A percentile compares a stretch with the other conserved stretches of the same genome.
These are phyloP conservation scores for Musa schizocarpa DNA, from an alignment of 176 grass and related monocot genomes.

Conservation along the genomic window DNA sequence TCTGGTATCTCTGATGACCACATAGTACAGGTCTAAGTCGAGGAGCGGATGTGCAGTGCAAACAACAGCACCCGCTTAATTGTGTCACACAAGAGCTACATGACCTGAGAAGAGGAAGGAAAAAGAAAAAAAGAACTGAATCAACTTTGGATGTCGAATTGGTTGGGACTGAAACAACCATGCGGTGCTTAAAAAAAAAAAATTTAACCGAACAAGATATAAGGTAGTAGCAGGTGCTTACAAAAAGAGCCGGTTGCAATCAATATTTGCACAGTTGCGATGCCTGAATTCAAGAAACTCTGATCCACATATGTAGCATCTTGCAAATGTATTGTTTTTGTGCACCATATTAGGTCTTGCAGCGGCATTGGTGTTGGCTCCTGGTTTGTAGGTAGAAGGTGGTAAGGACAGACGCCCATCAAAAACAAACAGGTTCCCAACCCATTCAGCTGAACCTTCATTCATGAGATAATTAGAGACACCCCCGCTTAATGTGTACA, in stretches of 20 bases:
- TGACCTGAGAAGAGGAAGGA: conserved; percentile 33
- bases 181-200: not conserved
- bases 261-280: conserved; percentile 81
- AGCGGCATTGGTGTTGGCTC: not conserved
- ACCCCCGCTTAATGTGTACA: conserved; percentile 78
- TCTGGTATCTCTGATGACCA: conserved; percentile 57
- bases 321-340: conserved; percentile 28
- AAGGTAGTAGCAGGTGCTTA: conserved; percentile 19
- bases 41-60: conserved; percentile 44
- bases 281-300: conserved; percentile 60
- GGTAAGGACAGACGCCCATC: conserved; percentile 70
- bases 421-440: conserved; percentile 89
- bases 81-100: conserved; percentile 52
- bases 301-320: conserved; percentile 61
- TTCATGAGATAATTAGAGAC: conserved; percentile 85
- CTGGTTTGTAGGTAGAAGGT: conserved; percentile 40
- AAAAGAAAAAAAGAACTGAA: not conserved
- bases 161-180: not conserved
- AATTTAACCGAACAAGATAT: not conserved
- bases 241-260: conserved; percentile 92
- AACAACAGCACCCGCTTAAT: conserved; percentile 71
- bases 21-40: conserved; percentile 59
- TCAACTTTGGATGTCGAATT: too few species aligned
- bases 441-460: conserved; percentile 56
- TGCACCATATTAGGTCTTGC: conserved; percentile 2